Evolutionary conservation across 2,329 filamentous ascomycete genomes (phyloP).

Genomic region (Calonectria pseudoreteaudii): DNA sequence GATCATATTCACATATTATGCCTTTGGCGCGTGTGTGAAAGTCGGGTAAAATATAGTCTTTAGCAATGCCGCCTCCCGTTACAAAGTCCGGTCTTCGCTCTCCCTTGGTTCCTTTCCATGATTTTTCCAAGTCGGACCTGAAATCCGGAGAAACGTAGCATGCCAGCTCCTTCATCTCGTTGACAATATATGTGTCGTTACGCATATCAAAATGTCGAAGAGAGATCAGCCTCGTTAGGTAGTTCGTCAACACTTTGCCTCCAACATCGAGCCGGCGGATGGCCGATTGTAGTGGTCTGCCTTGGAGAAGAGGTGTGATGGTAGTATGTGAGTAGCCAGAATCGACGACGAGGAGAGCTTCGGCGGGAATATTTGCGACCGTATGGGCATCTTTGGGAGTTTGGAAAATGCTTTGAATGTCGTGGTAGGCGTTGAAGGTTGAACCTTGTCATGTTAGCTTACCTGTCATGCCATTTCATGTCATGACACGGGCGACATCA

Average conservation of each 20-base stretch:
- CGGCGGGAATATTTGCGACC: conserved; percentile 67
- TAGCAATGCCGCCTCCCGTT: conserved; percentile 72
- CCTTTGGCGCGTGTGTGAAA: conserved; percentile 72
- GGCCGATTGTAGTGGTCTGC: conserved; percentile 82
- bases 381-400: conserved; percentile 63
- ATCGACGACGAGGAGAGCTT: conserved; percentile 90
- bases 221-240: conserved; percentile 89
- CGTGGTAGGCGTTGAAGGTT: conserved; percentile 84
- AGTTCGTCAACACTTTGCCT: conserved; percentile 93
- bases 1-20: conserved; percentile 81
- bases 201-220: conserved; percentile 95
- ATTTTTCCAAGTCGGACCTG: conserved; percentile 78
- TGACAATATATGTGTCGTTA: conserved; percentile 92
- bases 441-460: conserved; percentile 63
- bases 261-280: conserved; percentile 90
- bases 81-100: conserved; percentile 64
- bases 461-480: neutral
- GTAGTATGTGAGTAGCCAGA: conserved; percentile 94
- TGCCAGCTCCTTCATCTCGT: conserved; percentile 92
- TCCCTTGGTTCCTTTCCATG: conserved; percentile 82
- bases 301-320: conserved; percentile 85
- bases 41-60: conserved; percentile 94
- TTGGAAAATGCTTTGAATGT: conserved; percentile 76
- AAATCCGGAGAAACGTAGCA: conserved; percentile 89
- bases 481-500: conserved; percentile 25